Evolutionary conservation across 148 eudicot genomes (phyloP), one percentile per base, ranked within the genome.

Genomic region (Dysphania ambrosioides): DNA sequence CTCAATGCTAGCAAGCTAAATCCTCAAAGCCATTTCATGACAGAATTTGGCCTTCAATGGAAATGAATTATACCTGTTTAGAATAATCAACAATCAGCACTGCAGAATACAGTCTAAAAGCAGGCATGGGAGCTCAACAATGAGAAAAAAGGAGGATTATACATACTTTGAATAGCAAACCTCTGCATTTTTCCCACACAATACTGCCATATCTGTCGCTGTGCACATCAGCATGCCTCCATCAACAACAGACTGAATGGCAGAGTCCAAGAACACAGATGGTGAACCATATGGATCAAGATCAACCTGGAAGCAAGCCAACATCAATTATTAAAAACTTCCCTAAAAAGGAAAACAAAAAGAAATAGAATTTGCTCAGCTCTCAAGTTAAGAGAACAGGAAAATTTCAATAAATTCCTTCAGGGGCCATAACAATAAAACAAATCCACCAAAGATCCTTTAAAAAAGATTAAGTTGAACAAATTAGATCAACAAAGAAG

Each of bases 221-320:
- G 99, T 96, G 73, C 99, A 96, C 99, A 96, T 92, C 63, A 96
- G 74, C 78, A 96, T 81, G 74, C 99, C 99, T 73, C 97, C 97
- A 81, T 96, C 99, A 66, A 68, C 87, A 79, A 92, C 84, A 71
- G 97, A 92, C 78, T 96, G 99, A 79, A 96, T 84, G 27, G 97
- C 95, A 64, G 99, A 96, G 82, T 96, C 99, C 76, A 96, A 82
- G 83, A 96, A 92, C 32, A 89, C 88, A 38, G 99, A 92, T 18
- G 99, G 97, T 41, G 99, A 82, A 78, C 99, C 99, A 84, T 96
- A 96, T 47, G 99, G 99, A 81, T 96, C 99, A 80, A 96, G 97
- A 86, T 96, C 99, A 88, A 96, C 97, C 99, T 96, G 83, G 77
- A 76, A 60, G 49, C 30, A 80, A 74, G 36, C 53, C 35, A 57